These are phyloP conservation scores for Cynanchum wilfordii DNA, from an alignment of 257 asterid genomes.

Conservation along the genomic window DNA sequence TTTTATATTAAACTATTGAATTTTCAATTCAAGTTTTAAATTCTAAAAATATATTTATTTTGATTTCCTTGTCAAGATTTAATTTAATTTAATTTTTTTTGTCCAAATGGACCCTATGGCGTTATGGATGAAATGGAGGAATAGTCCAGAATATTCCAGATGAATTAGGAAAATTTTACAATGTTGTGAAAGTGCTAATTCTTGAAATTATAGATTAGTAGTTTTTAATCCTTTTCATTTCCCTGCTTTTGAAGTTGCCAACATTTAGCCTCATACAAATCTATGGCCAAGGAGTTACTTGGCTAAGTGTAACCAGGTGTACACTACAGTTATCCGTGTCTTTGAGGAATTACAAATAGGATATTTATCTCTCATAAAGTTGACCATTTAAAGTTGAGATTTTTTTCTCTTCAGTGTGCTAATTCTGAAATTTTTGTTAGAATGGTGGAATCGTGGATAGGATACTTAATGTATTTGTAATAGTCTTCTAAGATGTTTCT, in stretches of 20 bases:
- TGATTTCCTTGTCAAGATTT: too few species aligned
- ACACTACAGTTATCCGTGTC: background rate
- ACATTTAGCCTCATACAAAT: background rate
- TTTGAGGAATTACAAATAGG: background rate
- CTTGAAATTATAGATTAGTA: background rate
- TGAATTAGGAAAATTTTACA: background rate
- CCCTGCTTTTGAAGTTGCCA: background rate
- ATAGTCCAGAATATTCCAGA: background rate
- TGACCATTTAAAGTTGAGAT: too few species aligned
- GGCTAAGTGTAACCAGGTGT: background rate
- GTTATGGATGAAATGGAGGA: background rate
- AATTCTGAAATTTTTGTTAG: background rate
- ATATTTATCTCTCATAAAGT: background rate
- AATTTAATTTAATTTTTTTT: too few species aligned
- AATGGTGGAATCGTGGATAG: background rate
- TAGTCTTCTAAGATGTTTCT: too few species aligned
- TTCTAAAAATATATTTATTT: too few species aligned
- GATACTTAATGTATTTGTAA: background rate
- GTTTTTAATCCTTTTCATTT: background rate
- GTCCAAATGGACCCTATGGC: too few species aligned
- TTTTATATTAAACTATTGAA: too few species aligned
- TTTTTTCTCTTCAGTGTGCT: background rate
- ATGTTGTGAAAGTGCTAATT: background rate
- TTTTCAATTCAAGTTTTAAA: too few species aligned
- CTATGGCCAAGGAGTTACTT: background rate